A percentile compares a stretch with the other conserved stretches of the same genome.
phyloP scores from a whole-genome alignment of 2,329 filamentous ascomycete genomes.

The Lachnellula suecica region DNA sequence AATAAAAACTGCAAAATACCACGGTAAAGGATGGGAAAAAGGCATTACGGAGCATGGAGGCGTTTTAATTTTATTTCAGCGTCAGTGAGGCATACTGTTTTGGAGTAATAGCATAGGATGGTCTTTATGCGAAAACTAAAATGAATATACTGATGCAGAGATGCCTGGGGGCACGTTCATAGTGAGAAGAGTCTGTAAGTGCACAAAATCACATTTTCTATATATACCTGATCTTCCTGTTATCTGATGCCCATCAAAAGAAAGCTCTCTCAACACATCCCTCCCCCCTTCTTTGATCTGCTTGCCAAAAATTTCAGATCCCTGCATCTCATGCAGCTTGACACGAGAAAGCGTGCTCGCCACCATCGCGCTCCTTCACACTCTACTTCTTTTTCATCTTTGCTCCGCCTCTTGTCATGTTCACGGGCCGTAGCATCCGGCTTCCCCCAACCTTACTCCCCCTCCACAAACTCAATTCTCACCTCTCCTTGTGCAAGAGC shows the following conservation, averaged over 20 bases:
- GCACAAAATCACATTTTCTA: no score
- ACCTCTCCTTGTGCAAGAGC: neutral
- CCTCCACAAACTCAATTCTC: neutral
- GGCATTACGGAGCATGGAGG: neutral
- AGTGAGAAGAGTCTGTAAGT: no score
- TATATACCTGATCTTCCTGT: no score
- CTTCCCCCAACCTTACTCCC: neutral
- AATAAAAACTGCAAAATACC: conserved; percentile 37
- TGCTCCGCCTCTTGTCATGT: neutral
- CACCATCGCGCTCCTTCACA: neutral
- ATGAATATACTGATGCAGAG: no score
- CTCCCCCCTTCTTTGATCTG: no score
- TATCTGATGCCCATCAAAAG: no score
- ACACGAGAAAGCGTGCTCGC: neutral
- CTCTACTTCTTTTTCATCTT: neutral
- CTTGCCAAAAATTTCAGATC: neutral
- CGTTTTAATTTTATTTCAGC: neutral
- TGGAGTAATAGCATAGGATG: neutral
- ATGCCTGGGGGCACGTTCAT: no score
- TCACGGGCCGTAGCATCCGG: neutral
- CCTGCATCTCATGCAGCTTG: neutral
- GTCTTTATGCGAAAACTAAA: neutral
- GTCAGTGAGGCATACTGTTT: neutral
- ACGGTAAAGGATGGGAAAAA: neutral
- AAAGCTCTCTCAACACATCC: no score